Evolutionary conservation across 2,329 filamentous ascomycete species (phyloP).

Genomic region (Ambrosiella xylebori): DNA sequence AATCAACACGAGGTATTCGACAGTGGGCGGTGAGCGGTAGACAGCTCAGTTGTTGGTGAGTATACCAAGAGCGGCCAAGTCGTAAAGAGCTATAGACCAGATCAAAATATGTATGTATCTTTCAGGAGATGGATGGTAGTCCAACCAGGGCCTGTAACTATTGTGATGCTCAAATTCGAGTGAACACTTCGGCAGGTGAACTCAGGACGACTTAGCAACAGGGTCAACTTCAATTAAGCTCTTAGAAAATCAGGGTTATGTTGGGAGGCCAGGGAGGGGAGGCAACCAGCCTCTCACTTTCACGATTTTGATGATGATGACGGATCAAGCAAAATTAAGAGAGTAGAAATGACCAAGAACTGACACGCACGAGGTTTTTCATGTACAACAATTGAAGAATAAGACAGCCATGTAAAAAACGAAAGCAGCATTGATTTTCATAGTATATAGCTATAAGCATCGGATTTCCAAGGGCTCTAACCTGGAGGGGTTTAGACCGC

Average conservation of each 20-base stretch:
- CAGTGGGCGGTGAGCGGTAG: too few relatives aligned
- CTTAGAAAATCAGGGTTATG: not conserved
- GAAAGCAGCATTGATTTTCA: not conserved
- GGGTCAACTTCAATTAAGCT: not conserved
- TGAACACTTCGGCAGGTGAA: not conserved
- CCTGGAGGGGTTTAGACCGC: not conserved
- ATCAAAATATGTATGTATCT: not conserved
- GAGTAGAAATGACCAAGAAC: not conserved
- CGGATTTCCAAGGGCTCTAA: slow-evolving; percentile 4
- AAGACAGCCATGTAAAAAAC: not conserved
- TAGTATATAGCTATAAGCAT: too few relatives aligned
- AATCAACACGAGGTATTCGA: too few relatives aligned
- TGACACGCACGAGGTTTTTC: not conserved
- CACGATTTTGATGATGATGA: not conserved
- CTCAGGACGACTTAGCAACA: not conserved
- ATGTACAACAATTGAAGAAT: not conserved
- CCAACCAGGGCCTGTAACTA: not conserved
- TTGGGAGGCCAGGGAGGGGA: not conserved
- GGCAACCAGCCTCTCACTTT: not conserved
- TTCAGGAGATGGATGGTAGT: not conserved
- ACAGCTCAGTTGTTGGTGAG: too few relatives aligned
- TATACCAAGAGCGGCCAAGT: too few relatives aligned
- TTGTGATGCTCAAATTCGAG: not conserved
- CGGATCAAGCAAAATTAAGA: not conserved
- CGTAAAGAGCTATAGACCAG: too few relatives aligned